Evolutionary conservation across 1,284 basidiomycete genomes (phyloP).

Genomic region (Fomes fomentarius): DNA sequence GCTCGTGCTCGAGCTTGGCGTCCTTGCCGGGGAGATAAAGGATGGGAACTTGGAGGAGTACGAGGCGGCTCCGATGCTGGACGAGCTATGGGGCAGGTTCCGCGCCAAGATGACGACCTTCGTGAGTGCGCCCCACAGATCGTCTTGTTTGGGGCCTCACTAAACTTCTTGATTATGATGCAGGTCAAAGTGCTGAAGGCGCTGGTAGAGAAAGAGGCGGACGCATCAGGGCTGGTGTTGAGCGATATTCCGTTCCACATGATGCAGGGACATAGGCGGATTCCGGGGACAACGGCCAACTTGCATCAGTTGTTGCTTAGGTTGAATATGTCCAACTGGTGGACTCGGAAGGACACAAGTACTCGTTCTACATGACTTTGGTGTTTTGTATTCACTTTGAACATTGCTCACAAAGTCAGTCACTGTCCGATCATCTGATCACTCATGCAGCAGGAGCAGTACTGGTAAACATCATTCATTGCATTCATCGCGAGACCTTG

Average conservation of each 20-base stretch:
- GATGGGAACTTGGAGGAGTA: slow-evolving; percentile 59
- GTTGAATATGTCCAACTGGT: slow-evolving; percentile 32
- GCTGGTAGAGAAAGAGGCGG: slow-evolving; percentile 35
- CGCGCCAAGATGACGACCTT: slow-evolving; percentile 42
- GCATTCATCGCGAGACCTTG: slow-evolving; percentile 12
- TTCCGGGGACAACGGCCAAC: slow-evolving; percentile 34
- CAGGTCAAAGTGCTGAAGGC: slow-evolving; percentile 38
- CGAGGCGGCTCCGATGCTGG: slow-evolving; percentile 56
- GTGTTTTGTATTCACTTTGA: neutral
- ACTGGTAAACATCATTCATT: slow-evolving; percentile 2
- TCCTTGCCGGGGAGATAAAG: slow-evolving; percentile 66
- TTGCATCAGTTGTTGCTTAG: slow-evolving; percentile 32
- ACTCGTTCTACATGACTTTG: neutral
- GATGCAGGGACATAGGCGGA: slow-evolving; percentile 21
- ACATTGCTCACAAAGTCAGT: neutral
- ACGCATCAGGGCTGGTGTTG: slow-evolving; percentile 28
- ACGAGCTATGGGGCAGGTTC: slow-evolving; percentile 59
- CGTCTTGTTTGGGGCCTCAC: neutral
- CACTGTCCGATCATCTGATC: neutral
- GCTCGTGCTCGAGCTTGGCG: slow-evolving; percentile 70
- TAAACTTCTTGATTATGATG: neutral
- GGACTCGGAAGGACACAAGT: slow-evolving; percentile 17
- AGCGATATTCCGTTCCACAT: slow-evolving; percentile 32
- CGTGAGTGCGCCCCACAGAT: slow-evolving; percentile 20
- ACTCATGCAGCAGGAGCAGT: neutral